phyloP scores from a whole-genome alignment of 768 basidiomycete genomes.

The Coprinopsis sp. region DNA sequence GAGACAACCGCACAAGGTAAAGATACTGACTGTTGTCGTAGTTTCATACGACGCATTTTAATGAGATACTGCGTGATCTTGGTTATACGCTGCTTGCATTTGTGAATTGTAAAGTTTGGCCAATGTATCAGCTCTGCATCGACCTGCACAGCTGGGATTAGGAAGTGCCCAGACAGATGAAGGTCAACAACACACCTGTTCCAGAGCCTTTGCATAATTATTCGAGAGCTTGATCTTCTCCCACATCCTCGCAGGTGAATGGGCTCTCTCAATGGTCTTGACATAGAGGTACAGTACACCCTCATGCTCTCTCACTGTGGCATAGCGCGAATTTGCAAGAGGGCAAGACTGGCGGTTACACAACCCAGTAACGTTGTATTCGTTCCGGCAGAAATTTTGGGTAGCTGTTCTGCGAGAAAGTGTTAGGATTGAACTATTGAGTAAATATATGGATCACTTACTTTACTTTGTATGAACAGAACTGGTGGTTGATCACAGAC shows the following conservation, averaged over 20 bases:
- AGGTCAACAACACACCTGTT: constrained; percentile 59
- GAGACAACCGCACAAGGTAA: background rate
- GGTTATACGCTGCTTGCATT: constrained; percentile 98
- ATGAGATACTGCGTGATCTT: constrained; percentile 99
- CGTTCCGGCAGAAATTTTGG: constrained; percentile 98
- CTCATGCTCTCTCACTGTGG: constrained; percentile 95
- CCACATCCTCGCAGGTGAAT: constrained; percentile 97
- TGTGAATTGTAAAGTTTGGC: constrained; percentile 97
- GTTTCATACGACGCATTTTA: constrained; percentile 89
- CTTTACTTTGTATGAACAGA: constrained; percentile 99
- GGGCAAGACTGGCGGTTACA: constrained; percentile 96
- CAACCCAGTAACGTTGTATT: constrained; percentile 96
- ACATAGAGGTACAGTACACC: constrained; percentile 91
- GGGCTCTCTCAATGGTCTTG: constrained; percentile 97
- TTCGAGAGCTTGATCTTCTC: constrained; percentile 89
- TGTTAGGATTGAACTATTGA: background rate
- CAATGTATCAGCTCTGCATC: constrained; percentile 95
- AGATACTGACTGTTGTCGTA: constrained; percentile 73
- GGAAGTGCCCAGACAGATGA: background rate
- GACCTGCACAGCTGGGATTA: constrained; percentile 51
- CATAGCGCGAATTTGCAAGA: constrained; percentile 95
- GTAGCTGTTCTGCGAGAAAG: constrained; percentile 66
- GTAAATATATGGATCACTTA: constrained; percentile 35
- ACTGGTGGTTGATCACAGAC: constrained; percentile 90
- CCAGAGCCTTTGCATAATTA: constrained; percentile 91